Conservation (phyloP, 2,329 filamentous ascomycete genomes). For the Neonectria ditissima region DNA sequence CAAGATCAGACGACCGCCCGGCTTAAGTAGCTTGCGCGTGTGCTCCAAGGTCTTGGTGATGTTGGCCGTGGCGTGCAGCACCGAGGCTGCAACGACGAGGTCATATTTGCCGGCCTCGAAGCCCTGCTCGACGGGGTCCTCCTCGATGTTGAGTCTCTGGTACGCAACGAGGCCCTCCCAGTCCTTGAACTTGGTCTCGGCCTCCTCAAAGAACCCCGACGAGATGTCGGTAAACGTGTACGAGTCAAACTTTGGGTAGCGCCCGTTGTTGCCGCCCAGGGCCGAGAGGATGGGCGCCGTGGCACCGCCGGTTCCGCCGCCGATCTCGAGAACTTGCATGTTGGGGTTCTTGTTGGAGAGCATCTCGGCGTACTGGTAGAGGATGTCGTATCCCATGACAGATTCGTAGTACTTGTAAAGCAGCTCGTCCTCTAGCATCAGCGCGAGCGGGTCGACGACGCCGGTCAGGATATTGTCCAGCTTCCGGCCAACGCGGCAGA, state of each 20-base stretch:
- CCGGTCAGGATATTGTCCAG: constrained; percentile 47
- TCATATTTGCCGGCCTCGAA: neutral
- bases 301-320: neutral
- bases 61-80: neutral
- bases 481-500: constrained; percentile 32
- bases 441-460: constrained; percentile 48
- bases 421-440: constrained; percentile 50
- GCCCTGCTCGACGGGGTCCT: constrained; percentile 1
- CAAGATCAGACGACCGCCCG: neutral
- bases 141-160: neutral
- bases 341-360: neutral
- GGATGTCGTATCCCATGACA: too few relatives aligned
- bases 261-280: neutral
- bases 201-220: neutral
- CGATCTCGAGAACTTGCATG: neutral
- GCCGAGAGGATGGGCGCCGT: neutral
- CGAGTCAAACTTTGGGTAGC: neutral
- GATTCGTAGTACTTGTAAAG: constrained; percentile 40
- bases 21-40: neutral
- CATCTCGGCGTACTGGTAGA: too few relatives aligned
- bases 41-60: neutral
- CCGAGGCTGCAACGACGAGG: too few relatives aligned
- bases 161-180: neutral
- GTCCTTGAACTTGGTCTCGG: neutral
- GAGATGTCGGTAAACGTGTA: constrained; percentile 3